These are phyloP conservation scores for Amanita inopinata DNA, from an alignment of 768 basidiomycete genomes.

Conservation along the genomic window DNA sequence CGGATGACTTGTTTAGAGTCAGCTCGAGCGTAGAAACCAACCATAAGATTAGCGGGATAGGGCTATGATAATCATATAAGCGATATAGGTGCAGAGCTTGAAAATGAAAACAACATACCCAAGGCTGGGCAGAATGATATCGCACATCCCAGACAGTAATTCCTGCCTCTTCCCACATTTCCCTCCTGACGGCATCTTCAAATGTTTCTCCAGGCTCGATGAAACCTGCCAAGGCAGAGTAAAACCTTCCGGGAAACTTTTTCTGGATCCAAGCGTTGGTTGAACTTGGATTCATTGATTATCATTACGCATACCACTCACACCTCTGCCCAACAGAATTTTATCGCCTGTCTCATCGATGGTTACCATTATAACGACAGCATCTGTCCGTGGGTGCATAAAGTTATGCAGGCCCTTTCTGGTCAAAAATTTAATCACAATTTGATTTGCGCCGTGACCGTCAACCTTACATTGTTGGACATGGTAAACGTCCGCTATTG, in stretches of 20 bases:
- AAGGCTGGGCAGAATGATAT: slow-evolving; percentile 84
- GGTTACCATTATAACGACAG: slow-evolving; percentile 87
- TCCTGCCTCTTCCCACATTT: slow-evolving; percentile 95
- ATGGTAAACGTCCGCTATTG: slow-evolving; percentile 51
- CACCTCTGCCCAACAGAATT: slow-evolving; percentile 81
- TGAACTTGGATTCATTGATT: neutral
- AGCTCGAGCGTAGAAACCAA: slow-evolving; percentile 78
- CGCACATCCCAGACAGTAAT: slow-evolving; percentile 74
- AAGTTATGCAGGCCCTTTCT: slow-evolving; percentile 79
- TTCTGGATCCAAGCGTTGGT: slow-evolving; percentile 30
- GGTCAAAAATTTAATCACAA: slow-evolving; percentile 11
- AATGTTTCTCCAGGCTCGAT: slow-evolving; percentile 91
- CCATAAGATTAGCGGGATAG: slow-evolving; percentile 84
- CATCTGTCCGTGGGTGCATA: slow-evolving; percentile 71
- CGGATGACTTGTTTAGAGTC: slow-evolving; percentile 69
- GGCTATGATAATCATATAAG: slow-evolving; percentile 40
- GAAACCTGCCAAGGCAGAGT: slow-evolving; percentile 90
- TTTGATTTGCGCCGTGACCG: no score
- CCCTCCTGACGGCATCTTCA: slow-evolving; percentile 86
- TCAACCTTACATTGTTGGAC: slow-evolving; percentile 64
- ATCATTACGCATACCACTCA: slow-evolving; percentile 25
- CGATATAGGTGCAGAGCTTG: neutral
- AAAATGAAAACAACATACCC: slow-evolving; percentile 39
- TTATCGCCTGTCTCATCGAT: slow-evolving; percentile 73
- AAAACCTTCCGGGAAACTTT: slow-evolving; percentile 61